Conservation (phyloP, 2,329 filamentous ascomycete genomes). For the Colletotrichum gloeosporioides region DNA sequence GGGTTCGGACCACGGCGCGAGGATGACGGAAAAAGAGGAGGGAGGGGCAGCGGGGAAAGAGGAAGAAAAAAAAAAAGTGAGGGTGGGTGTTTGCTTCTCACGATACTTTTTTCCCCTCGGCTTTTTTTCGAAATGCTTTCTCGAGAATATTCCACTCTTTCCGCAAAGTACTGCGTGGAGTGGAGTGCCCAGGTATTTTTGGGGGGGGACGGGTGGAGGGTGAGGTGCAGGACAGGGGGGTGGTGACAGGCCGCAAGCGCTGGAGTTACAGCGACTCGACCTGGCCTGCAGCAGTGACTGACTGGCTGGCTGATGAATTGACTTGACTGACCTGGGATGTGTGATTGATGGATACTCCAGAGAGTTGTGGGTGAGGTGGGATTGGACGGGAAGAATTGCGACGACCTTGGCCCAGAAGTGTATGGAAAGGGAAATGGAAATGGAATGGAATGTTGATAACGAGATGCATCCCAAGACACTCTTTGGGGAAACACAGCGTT, state of each 20-base stretch:
- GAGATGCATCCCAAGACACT: not conserved
- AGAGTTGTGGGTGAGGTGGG: not conserved
- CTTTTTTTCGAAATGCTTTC: not conserved
- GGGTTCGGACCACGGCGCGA: not conserved
- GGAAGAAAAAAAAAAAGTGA: not conserved
- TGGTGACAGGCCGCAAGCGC: not conserved
- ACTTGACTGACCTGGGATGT: not conserved
- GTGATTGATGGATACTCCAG: not conserved
- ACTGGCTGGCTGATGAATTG: not conserved
- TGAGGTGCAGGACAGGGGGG: not conserved
- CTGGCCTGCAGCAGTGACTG: not conserved
- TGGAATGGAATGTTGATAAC: not conserved
- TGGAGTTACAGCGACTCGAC: not conserved
- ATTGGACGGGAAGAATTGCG: not conserved
- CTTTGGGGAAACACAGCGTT: not conserved
- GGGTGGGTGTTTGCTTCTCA: not conserved
- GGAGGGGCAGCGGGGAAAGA: not conserved
- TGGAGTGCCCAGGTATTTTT: not conserved
- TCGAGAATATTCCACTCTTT: constrained; percentile 17
- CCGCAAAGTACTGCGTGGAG: not conserved
- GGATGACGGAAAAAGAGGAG: not conserved
- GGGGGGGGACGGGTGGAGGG: not conserved
- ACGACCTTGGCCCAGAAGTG: not conserved
- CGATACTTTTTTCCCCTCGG: not conserved
- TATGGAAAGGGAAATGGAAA: not conserved